A percentile compares a stretch with the other conserved stretches of the same genome.
Evolutionary conservation across 2,329 filamentous ascomycete genomes (phyloP).

Genomic region (Aspergillus ruber): DNA sequence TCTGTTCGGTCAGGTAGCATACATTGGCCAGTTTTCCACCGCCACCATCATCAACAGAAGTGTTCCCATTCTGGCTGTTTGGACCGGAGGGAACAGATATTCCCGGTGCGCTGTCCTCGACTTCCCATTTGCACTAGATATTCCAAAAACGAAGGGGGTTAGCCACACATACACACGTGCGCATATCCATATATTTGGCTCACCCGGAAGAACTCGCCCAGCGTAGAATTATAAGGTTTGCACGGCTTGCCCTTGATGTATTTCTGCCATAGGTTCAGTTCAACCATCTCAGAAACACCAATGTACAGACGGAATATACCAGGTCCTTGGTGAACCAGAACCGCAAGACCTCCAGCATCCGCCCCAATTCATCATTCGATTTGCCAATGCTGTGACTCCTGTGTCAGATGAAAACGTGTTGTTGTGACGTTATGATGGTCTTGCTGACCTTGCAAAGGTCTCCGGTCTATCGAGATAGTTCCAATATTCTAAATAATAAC

Average conservation of each 20-base stretch:
- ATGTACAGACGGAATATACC: conserved; percentile 31
- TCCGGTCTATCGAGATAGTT: conserved; percentile 94
- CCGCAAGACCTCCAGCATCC: conserved; percentile 87
- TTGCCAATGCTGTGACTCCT: conserved; percentile 61
- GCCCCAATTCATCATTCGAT: conserved; percentile 82
- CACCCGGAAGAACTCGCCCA: conserved; percentile 96
- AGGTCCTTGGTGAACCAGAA: conserved; percentile 99
- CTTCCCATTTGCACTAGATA: conserved; percentile 84
- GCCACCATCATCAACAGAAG: conserved; percentile 22
- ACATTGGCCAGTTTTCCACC: conserved; percentile 60
- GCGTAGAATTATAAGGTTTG: conserved; percentile 96
- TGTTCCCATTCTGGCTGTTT: conserved; percentile 29
- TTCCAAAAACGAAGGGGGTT: conserved; percentile 1
- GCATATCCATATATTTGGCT: conserved; percentile 21
- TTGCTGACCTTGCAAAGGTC: conserved; percentile 63
- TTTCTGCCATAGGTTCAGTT: conserved; percentile 52
- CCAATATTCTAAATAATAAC: conserved; percentile 70
- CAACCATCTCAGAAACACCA: conserved; percentile 1
- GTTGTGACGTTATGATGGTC: conserved; percentile 9
- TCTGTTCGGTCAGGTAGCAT: conserved; percentile 95
- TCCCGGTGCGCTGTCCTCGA: conserved; percentile 67
- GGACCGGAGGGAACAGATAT: conserved; percentile 41
- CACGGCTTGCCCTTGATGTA: conserved; percentile 97
- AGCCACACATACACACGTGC: conserved; percentile 4
- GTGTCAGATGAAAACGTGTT: conserved; percentile 30